A percentile compares a stretch with the other conserved stretches of the same genome.
phyloP scores from a whole-genome alignment of 2,329 filamentous ascomycete genomes.

The Colletotrichum godetiae region DNA sequence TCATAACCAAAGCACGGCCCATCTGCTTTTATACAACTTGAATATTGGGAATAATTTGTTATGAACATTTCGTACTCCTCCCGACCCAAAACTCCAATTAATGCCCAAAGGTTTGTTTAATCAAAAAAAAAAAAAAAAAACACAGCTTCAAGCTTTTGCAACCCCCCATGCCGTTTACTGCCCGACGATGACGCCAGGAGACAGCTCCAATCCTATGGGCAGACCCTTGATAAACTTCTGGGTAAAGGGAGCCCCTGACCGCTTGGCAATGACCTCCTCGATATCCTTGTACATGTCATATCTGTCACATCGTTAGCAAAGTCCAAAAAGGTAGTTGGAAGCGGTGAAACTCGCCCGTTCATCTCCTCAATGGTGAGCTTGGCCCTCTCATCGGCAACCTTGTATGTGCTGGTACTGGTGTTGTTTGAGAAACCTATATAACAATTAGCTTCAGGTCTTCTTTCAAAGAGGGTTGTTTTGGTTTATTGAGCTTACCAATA shows the following conservation, averaged over 20 bases:
- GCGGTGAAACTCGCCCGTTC: conserved; percentile 64
- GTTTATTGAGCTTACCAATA: conserved; percentile 56
- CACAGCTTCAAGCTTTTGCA: neutral
- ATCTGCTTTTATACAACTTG: neutral
- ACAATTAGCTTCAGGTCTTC: neutral
- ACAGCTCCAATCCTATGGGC: conserved; percentile 59
- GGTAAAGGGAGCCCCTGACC: conserved; percentile 46
- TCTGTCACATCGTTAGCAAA: conserved; percentile 42
- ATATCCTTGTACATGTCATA: conserved; percentile 71
- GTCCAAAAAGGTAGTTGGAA: fast-evolving
- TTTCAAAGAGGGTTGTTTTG: neutral
- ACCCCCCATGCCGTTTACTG: neutral
- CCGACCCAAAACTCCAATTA: conserved; percentile 3
- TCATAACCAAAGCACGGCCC: neutral
- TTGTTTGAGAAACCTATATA: conserved; percentile 69
- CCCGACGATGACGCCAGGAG: conserved; percentile 56
- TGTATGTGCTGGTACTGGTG: conserved; percentile 66
- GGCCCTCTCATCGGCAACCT: conserved; percentile 69
- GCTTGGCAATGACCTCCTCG: conserved; percentile 57
- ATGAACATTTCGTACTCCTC: neutral
- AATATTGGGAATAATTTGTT: neutral
- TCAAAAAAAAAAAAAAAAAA: neutral
- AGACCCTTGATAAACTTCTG: conserved; percentile 55
- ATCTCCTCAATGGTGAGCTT: conserved; percentile 77
- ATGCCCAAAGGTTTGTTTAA: neutral